These are phyloP conservation scores for Colletotrichum sp. DNA, from an alignment of 2,329 filamentous ascomycete species.

Conservation along the genomic window DNA sequence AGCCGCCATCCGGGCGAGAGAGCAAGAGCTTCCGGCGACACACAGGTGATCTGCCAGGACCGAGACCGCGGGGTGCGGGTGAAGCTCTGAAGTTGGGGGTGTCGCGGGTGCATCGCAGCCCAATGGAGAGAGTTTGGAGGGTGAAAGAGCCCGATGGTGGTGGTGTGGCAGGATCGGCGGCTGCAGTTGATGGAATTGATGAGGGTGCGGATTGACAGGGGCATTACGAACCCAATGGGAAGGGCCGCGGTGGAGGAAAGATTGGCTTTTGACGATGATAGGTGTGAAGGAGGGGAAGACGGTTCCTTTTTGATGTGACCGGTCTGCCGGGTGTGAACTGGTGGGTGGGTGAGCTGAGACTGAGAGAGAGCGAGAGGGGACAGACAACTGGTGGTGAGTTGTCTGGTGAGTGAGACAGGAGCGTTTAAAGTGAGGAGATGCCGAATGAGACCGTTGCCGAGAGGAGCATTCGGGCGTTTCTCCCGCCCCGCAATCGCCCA, in stretches of 20 bases:
- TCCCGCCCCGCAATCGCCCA: neutral
- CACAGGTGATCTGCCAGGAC: neutral
- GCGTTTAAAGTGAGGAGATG: neutral
- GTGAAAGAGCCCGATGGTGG: conserved; percentile 2
- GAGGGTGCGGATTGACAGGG: conserved; percentile 7
- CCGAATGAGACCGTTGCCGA: neutral
- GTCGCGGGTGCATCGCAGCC: conserved; percentile 18
- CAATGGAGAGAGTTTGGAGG: neutral
- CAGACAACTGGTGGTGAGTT: neutral
- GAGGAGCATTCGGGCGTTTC: neutral
- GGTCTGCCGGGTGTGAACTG: neutral
- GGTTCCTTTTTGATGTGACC: neutral
- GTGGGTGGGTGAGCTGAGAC: neutral
- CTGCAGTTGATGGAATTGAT: conserved; percentile 8
- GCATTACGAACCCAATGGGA: conserved; percentile 1
- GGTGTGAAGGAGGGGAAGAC: neutral
- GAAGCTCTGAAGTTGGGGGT: neutral
- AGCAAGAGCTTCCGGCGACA: neutral
- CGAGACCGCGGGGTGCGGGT: neutral
- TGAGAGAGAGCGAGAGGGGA: neutral
- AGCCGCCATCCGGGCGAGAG: neutral
- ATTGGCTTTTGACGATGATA: neutral
- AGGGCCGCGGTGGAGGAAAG: neutral
- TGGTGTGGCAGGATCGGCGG: conserved; percentile 21
- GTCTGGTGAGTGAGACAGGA: neutral